Evolutionary conservation across 331 rosid species (phyloP), one percentile per base, ranked within the genome.

Genomic region (Quercus tomentella): DNA sequence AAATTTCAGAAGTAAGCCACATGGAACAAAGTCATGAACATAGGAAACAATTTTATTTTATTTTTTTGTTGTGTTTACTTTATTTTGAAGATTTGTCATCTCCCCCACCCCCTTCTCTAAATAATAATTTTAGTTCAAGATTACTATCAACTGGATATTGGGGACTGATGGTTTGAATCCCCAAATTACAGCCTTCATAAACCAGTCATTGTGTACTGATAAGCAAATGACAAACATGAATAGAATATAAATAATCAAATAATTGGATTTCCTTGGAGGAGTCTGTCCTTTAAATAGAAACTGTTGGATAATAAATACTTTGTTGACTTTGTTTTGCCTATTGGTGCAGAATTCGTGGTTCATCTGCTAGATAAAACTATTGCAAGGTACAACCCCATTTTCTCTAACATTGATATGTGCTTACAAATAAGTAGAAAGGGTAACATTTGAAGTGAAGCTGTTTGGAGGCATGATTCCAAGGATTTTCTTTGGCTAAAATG

Each of bases 301-400:
- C 57, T 20, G 43, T 52, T 30, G 16, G 70, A 45, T 61, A 9
- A 41, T 69, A 75, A 75, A 79, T 51, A 54, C 45, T 22, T 52
- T n/a, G n/a, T 61, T 79, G 70, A 60, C 63, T 82, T 76, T 75
- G 37, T 80, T 73, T 65, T 67, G 22, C 76, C 51, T 61, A 15
- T 72, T 74, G 73, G 55, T 90, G 88, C 92, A 95, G 99, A 90
- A 84, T 95, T 80, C 61, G 90, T 93, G 79, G 89, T 81, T 82
- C 76, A 91, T 84, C 2, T 90, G 22, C 92, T 91, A 26, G 99
- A 95, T 91, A 95, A 93, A 86, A 85, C 89, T 63, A 78, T 95
- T 83, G 93, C 93, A 33, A 95, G 99, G 99, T 95, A 89, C 76
- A 56, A n/a, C 58, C 26, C 73, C 23, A 73, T 74, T 11, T 75